A percentile compares a stretch with the other conserved stretches of the same genome.
Conservation (phyloP, 2,329 filamentous ascomycete species). For the Calycina herbarum region DNA sequence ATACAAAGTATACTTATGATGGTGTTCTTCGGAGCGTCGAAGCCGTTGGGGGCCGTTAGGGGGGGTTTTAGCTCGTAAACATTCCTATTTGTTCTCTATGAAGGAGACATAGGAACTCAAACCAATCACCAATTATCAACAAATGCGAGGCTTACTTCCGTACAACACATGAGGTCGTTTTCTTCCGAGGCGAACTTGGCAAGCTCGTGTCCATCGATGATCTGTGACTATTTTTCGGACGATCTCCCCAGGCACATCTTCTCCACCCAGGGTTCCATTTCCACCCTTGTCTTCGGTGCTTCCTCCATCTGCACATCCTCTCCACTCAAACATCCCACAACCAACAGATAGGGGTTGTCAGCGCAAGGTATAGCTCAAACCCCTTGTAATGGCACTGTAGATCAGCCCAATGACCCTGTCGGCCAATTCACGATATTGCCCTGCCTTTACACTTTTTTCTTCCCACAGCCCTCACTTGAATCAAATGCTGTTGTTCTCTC, state of each 20-base stretch:
- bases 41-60: background rate
- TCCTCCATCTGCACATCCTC: background rate
- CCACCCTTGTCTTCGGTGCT: background rate
- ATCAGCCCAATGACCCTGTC: constrained; percentile 2
- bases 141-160: background rate
- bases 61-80: background rate
- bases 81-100: background rate
- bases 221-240: background rate
- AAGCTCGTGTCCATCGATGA: constrained; percentile 2
- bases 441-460: background rate
- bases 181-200: background rate
- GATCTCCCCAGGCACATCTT: constrained; percentile 1
- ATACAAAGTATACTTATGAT: background rate
- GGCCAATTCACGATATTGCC: constrained; percentile 1
- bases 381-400: constrained; percentile 3
- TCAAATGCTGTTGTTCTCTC: constrained; percentile 4
- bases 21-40: background rate
- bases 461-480: background rate
- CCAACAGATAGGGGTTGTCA: background rate
- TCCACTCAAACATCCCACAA: background rate
- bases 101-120: background rate
- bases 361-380: background rate
- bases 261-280: background rate
- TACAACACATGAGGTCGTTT: background rate
- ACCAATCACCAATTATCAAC: too few species aligned